Base-by-base conservation (phyloP, 1,139 yeast genomes). In the Candida tunisiensis region DNA sequence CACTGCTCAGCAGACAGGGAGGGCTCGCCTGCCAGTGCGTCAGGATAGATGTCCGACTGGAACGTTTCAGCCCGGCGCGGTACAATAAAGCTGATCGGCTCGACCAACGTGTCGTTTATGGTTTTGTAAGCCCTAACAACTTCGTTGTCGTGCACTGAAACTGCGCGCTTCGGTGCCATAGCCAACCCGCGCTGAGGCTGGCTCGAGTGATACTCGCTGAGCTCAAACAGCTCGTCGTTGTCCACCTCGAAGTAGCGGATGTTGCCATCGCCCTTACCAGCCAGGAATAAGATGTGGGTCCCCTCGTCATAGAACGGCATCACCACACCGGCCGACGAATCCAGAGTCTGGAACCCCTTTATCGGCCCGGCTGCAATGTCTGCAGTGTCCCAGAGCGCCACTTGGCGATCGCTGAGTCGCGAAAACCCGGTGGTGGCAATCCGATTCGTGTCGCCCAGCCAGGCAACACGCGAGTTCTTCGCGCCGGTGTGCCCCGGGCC, bases 241-340 rank as follows among this genome's bases (percentile, higher is more conserved):
- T 47, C 50, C 47, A 66, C 80, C 54, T 88, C 96, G 46, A 61
- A 83, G 55, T 85, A 85, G 45, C 95, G 79, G 46, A 88, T 82
- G 51, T 88, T 88, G 44, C 98, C 96, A 51, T 88, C 98, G 49
- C 98, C 99, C 53, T 88, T 88, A 40, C 98, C 98, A 20, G 93
- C 96, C 37, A 88, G 60, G 48, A 77, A 88, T 35, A 91, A 61
- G 32, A 85, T 70, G 33, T 74, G 69, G 29, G 80, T 82, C 23
- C 78, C 69, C 23, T 69, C 77, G 46, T 88, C 99, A 46, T 60
- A 91, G 44, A 75, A 67, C 15, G 98, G 98, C 65, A 91, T 74
- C 49, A 83, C 61, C 20, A 88, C 82, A 40, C 98, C 98, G 1
- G 96, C 78, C 5, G 93, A 77, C 10, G 92, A 69, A 47, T 91